Percentiles rank a stretch among this genome's conserved stretches.
phyloP scores from a whole-genome alignment of 2,329 filamentous ascomycete species.

The Ambrosiella cleistominuta region DNA sequence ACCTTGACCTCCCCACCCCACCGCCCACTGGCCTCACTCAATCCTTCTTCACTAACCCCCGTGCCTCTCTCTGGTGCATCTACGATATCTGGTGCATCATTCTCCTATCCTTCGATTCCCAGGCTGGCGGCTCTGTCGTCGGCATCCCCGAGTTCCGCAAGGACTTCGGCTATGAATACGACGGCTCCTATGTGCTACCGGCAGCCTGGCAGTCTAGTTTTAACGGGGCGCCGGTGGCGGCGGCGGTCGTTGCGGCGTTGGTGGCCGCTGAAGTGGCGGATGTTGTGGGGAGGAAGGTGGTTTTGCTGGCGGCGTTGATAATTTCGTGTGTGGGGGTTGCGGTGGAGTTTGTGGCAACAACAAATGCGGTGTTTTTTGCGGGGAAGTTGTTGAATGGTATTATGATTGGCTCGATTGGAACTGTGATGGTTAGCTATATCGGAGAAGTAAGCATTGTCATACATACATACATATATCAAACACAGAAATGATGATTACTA shows the following conservation, averaged over 20 bases:
- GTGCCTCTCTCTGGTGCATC: constrained; percentile 20
- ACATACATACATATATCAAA: neutral
- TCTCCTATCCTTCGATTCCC: constrained; percentile 25
- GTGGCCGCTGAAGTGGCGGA: constrained; percentile 21
- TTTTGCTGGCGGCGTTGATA: constrained; percentile 20
- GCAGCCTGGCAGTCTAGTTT: constrained; percentile 30
- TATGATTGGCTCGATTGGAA: constrained; percentile 17
- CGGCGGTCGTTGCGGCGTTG: constrained; percentile 18
- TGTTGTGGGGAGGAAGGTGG: constrained; percentile 20
- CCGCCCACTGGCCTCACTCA: constrained; percentile 5
- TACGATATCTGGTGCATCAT: constrained; percentile 24
- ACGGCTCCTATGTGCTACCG: constrained; percentile 15
- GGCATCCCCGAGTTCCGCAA: constrained; percentile 27
- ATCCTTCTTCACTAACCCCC: constrained; percentile 17
- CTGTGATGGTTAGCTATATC: constrained; percentile 18
- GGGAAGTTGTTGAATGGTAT: constrained; percentile 28
- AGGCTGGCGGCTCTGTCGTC: constrained; percentile 23
- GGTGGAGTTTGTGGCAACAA: constrained; percentile 25
- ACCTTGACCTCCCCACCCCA: too few species aligned
- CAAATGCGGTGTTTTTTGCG: constrained; percentile 24
- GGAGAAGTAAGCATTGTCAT: constrained; percentile 17
- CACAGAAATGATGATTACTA: neutral
- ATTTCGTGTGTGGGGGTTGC: constrained; percentile 23
- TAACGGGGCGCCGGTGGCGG: constrained; percentile 25
- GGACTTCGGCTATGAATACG: constrained; percentile 18